Evolutionary conservation across 2,329 filamentous ascomycete genomes (phyloP), one percentile per base, ranked within the genome.

Genomic region (Meredithiella fracta): DNA sequence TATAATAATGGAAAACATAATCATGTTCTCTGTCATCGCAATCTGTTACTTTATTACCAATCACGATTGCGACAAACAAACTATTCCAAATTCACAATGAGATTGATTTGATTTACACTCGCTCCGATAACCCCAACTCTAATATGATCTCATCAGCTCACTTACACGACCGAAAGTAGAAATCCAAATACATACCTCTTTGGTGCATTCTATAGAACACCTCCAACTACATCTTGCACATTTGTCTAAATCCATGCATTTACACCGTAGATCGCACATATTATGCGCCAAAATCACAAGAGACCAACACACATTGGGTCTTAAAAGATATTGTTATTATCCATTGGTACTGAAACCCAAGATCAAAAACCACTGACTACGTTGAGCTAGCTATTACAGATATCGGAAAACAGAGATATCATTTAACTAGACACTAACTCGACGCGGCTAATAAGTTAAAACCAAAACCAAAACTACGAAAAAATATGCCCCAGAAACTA

Each of bases 271-370:
- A 34, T 11, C 5, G 29, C 29, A 34, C 29, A 34, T 11, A 34
- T 11, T 5, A 34, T 5, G 11, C 29, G n/a, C n/a, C n/a, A n/a
- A 34, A 11, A 34, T 34, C 29, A 34, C 29, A 44, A 54, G 37
- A 34, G 5, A 42, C 14, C 29, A 1, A 38, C 42, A 54, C n/a
- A 54, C 23, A 53, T 37, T 38, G 25, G 29, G 49, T 31, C 2
- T 51, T 26, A 14, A n/a, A 31, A 20, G 26, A 4, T 34, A 31
- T 51, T 51, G 29, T 29, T 51, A 51, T 51, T 51, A 51, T 29
- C 49, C 29, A 37, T 57, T 57, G 55, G 55, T 57, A 50, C 55
- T 57, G 55, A 42, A 47, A 53, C 55, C 55, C 55, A 49, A 57
- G 23, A 51, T 37, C 26, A 55, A 49, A 50, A 34, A 29, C 26